A percentile compares a stretch with the other conserved stretches of the same genome.
phyloP scores from a whole-genome alignment of 345 rosid species.

The Citrus sp. region DNA sequence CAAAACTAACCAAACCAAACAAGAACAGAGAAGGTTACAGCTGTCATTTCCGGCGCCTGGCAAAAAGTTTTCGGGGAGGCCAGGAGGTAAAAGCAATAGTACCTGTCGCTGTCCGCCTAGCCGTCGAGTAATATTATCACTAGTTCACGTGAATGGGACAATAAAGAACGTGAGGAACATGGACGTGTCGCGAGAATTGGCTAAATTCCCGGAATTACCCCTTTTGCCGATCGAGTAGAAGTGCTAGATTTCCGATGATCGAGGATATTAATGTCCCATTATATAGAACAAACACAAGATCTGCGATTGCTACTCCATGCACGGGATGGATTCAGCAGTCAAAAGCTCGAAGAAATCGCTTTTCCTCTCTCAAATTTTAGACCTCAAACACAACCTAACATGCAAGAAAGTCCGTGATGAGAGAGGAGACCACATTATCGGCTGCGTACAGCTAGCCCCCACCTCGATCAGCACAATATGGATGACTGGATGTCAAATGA shows the following conservation, averaged over 20 bases:
- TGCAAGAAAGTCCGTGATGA: neutral
- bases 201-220: slow-evolving; percentile 13
- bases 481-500: neutral
- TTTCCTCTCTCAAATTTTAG: neutral
- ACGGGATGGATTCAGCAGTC: no score
- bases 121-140: slow-evolving; percentile 1
- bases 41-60: neutral
- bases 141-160: slow-evolving; percentile 27
- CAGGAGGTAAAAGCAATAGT: neutral
- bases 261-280: neutral
- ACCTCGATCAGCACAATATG: neutral
- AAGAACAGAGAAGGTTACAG: neutral
- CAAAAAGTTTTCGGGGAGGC: no score
- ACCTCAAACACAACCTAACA: neutral
- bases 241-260: neutral
- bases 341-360: neutral
- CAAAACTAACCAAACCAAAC: neutral
- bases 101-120: slow-evolving; percentile 15
- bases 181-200: slow-evolving; percentile 13
- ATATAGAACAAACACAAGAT: neutral
- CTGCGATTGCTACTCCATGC: neutral
- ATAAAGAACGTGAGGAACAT: slow-evolving; percentile 10
- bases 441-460: no score
- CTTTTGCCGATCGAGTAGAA: slow-evolving; percentile 1
- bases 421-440: neutral